A percentile compares a stretch with the other conserved stretches of the same genome.
Evolutionary conservation across 495 filamentous ascomycete species (phyloP).

Genomic region (Cercophora scortea): DNA sequence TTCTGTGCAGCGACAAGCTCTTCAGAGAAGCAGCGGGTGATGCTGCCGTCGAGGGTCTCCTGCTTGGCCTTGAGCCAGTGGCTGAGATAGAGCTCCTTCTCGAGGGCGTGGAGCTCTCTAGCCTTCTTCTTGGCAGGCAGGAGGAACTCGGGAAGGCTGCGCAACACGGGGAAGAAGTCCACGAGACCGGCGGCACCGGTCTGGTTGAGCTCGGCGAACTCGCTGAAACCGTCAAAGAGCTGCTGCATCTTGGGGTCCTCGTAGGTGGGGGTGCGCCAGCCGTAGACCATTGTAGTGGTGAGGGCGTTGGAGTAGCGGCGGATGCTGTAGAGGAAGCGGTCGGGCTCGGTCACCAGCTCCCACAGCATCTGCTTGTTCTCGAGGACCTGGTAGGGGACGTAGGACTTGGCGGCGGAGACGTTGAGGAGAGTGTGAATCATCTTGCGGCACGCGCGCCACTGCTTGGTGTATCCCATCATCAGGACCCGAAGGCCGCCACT

Average conservation of each 20-base stretch:
- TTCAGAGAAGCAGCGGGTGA: slow-evolving; percentile 32
- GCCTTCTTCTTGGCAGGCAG: slow-evolving; percentile 21
- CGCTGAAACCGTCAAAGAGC: slow-evolving; percentile 44
- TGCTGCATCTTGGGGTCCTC: slow-evolving; percentile 45
- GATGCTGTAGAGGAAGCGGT: slow-evolving; percentile 40
- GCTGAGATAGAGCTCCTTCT: slow-evolving; percentile 20
- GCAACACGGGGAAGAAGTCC: slow-evolving; percentile 36
- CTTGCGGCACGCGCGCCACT: slow-evolving; percentile 36
- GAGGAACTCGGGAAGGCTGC: slow-evolving; percentile 34
- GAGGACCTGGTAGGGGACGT: slow-evolving; percentile 45
- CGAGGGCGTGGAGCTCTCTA: slow-evolving; percentile 20
- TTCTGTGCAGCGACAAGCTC: slow-evolving; percentile 32
- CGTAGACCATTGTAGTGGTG: slow-evolving; percentile 51
- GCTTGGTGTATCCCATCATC: slow-evolving; percentile 20
- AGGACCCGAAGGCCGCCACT: slow-evolving; percentile 24
- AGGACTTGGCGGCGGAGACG: slow-evolving; percentile 29
- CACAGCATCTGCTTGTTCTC: slow-evolving; percentile 44
- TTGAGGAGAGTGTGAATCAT: slow-evolving; percentile 38
- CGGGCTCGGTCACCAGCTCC: slow-evolving; percentile 30
- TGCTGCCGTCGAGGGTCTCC: slow-evolving; percentile 18
- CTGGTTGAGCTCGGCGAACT: slow-evolving; percentile 41
- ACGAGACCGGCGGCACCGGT: slow-evolving; percentile 28
- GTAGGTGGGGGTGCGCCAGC: slow-evolving; percentile 39
- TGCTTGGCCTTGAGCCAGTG: slow-evolving; percentile 28
- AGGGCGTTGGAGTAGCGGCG: slow-evolving; percentile 46